Evolutionary conservation across 768 basidiomycete genomes (phyloP).

Genomic region (Mycena indigotica): DNA sequence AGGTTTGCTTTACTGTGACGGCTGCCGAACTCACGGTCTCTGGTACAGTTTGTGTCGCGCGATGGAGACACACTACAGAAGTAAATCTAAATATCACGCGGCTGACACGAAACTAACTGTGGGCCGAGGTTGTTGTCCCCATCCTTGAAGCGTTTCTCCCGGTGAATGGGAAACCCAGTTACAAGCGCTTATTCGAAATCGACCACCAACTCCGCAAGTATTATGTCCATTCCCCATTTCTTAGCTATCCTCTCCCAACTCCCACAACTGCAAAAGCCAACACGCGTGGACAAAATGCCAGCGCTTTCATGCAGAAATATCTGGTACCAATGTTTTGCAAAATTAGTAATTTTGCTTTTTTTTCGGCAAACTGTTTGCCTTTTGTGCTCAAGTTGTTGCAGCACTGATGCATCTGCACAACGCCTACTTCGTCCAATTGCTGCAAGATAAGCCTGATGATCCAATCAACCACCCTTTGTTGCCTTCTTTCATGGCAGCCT

Average conservation of each 20-base stretch:
- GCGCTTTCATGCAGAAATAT: background rate
- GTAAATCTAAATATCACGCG: too few relatives aligned
- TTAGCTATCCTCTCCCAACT: background rate
- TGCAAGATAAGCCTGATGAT: background rate
- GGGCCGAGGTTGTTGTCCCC: background rate
- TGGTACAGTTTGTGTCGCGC: too few relatives aligned
- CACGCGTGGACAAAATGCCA: background rate
- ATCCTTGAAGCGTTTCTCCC: background rate
- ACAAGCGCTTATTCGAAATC: background rate
- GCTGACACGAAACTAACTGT: too few relatives aligned
- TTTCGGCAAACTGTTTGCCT: background rate
- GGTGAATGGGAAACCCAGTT: background rate
- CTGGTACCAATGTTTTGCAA: background rate
- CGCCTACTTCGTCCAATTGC: background rate
- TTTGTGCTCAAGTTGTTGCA: too few relatives aligned
- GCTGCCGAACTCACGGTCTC: too few relatives aligned
- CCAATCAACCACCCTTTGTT: background rate
- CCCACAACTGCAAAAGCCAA: background rate
- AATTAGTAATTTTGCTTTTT: background rate
- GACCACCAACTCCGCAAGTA: background rate
- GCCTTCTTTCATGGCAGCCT: background rate
- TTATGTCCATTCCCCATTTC: background rate
- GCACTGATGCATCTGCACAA: background rate
- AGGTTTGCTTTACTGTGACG: too few relatives aligned
- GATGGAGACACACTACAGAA: background rate